A percentile compares a stretch with the other conserved stretches of the same genome.
Evolutionary conservation across 2,329 filamentous ascomycete species (phyloP).

Genomic region (Colletotrichum plurivorum): DNA sequence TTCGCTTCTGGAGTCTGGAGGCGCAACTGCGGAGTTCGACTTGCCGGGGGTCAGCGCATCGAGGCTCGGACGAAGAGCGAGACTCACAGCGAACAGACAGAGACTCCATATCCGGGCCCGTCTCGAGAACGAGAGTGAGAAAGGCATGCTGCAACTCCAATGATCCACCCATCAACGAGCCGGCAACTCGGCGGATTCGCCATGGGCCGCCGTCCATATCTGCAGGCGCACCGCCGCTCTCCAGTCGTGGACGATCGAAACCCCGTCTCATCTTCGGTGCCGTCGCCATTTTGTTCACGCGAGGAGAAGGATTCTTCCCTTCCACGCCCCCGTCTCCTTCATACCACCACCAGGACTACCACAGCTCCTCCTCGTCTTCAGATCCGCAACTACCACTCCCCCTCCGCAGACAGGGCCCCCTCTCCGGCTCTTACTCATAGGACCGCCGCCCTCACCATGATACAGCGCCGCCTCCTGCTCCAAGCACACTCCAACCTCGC

Average conservation of each 20-base stretch:
- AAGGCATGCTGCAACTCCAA: constrained; percentile 32
- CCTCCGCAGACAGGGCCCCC: constrained; percentile 3
- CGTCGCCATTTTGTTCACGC: constrained; percentile 24
- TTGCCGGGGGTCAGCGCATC: no score
- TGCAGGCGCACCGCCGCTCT: constrained; percentile 29
- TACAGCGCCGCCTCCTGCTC: constrained; percentile 22
- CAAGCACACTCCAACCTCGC: constrained; percentile 18
- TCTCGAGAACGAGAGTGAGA: background rate
- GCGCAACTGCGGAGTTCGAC: background rate
- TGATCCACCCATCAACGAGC: constrained; percentile 32
- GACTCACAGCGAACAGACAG: background rate
- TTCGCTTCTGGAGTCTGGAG: constrained; percentile 26
- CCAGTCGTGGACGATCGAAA: constrained; percentile 19
- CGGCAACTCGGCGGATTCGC: constrained; percentile 24
- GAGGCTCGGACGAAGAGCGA: no score
- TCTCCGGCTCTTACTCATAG: constrained; percentile 10
- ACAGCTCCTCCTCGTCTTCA: constrained; percentile 10
- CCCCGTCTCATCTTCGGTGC: constrained; percentile 14
- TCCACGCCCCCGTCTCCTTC: constrained; percentile 13
- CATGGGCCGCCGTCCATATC: constrained; percentile 35
- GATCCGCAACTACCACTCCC: background rate
- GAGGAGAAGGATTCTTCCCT: constrained; percentile 34
- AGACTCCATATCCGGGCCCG: background rate
- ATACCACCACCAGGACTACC: background rate
- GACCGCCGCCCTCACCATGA: constrained; percentile 15